phyloP scores from a whole-genome alignment of 768 basidiomycete species.

The Coprinopsis cinerea region DNA sequence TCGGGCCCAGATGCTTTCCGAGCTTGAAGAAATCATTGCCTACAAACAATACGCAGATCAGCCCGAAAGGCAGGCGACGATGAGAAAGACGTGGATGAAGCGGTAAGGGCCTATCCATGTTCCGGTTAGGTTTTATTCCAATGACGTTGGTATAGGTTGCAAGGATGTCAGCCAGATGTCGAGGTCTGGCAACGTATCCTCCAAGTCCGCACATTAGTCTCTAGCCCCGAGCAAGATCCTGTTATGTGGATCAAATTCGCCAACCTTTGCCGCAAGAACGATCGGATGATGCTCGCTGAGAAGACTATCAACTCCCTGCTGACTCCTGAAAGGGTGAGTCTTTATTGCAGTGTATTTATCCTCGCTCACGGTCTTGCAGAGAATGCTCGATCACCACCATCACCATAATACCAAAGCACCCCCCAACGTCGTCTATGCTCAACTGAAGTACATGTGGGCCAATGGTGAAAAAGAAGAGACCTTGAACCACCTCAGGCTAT shows the following conservation, averaged over 20 bases:
- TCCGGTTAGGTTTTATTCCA: slow-evolving; percentile 5
- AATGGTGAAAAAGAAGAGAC: slow-evolving; percentile 72
- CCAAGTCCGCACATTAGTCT: slow-evolving; percentile 90
- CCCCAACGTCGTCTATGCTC: slow-evolving; percentile 93
- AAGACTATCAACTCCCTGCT: slow-evolving; percentile 94
- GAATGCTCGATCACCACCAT: slow-evolving; percentile 37
- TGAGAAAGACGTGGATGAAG: slow-evolving; percentile 97
- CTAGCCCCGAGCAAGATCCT: slow-evolving; percentile 90
- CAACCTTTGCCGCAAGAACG: slow-evolving; percentile 92
- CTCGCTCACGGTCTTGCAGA: neutral
- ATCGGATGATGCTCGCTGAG: slow-evolving; percentile 91
- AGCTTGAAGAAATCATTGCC: slow-evolving; percentile 93
- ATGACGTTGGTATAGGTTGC: slow-evolving; percentile 45
- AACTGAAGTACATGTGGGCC: slow-evolving; percentile 95
- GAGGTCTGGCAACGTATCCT: slow-evolving; percentile 98
- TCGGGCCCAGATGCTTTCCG: slow-evolving; percentile 96
- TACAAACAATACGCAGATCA: slow-evolving; percentile 95
- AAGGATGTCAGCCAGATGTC: slow-evolving; percentile 96
- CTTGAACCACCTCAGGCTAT: slow-evolving; percentile 75
- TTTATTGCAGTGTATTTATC: slow-evolving; percentile 16
- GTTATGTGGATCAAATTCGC: slow-evolving; percentile 99
- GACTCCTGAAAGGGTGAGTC: slow-evolving; percentile 56
- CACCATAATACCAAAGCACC: slow-evolving; percentile 69
- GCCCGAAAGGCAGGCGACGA: slow-evolving; percentile 83
- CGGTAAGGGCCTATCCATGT: slow-evolving; percentile 41